Base-by-base conservation (phyloP, 2,329 filamentous ascomycete genomes). In the Fusarium sarcochroum region DNA sequence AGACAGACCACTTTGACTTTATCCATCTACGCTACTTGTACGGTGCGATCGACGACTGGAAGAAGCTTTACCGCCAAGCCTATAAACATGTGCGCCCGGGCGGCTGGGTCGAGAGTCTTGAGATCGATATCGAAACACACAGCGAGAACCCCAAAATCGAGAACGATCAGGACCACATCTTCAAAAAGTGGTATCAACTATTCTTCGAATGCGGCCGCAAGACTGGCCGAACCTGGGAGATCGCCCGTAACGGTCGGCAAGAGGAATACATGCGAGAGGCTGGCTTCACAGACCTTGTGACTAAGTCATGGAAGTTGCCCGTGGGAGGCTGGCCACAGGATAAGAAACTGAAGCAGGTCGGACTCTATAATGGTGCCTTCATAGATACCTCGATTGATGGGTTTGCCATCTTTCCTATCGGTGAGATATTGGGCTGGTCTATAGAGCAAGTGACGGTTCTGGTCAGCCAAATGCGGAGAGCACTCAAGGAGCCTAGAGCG, bases 41-140 rank as follows among this genome's bases (percentile, higher is more conserved):
- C 8, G 89, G 89, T 20, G 83, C 84, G 47, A 85, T 90, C 64
- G 76, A 80, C 3, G 83, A 89, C 66, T 91, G 89, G 79, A 79
- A 81, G 23, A 77, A 83, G 17, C 78, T 91, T 11, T 84, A 91
- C 63, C 75, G 76, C 23, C 85, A 87, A 66, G 76, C 83, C 3
- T 87, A 79, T 64, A 77, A 77, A 52, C 83, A 86, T 62, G 76
- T 88, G 25, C 85, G 84, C 63, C 76, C 73, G 30, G 70, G 69
- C 7, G 64, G 61, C 13, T 72, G 61, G 64, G 38, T 68, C 6
- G 68, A 73, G 44, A 50, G 68, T 21, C 61, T 73, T 14, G 68
- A 71, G 42, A 37, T 68, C 23, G 66, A 69, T 11, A 68, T 73
- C 25, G 57, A 68, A 14, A 20, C 70, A 7, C 45, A 55, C 8